Base-by-base conservation (phyloP, 2,329 filamentous ascomycete genomes). In the Ploettnerulaceae sp. region DNA sequence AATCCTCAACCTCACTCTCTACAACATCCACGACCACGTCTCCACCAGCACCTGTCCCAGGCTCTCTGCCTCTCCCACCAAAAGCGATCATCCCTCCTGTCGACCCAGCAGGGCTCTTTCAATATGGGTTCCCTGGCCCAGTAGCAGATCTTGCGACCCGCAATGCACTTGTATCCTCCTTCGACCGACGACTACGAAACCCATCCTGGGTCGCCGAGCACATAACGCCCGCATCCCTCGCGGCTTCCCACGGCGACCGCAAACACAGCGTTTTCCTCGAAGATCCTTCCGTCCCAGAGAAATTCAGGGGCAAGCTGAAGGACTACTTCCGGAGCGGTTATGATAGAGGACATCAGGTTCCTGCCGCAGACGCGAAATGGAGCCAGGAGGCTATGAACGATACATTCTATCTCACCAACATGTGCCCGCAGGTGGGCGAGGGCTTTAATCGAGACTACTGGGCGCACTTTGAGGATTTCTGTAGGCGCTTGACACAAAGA, bases 371-470 rank as follows among this genome's bases (percentile, higher is more conserved):
- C 69, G 88, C 86, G 47, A 95, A 94, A 71, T 98, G 93, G 90
- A 87, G 82, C 53, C 93, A 98, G 69, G 68, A 78, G 26, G 90
- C 93, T 54, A 95, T 98, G 89, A 82, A 98, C 69, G 88, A 87
- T 48, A 98, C 93, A 2, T 98, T 98, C 64, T 84, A 81, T 62
- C 77, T 98, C 46, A 84, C 78, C 64, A 98, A 98, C 71, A 98
- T 98, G 90, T 95, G 90, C 64, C 93, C 93, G 24, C 93, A 98
- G 71, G 93, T 98, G 22, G 93, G 93, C 57, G 89, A 96, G 64
- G 93, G 93, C 49, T 98, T 98, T 76, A 98, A 98, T 71, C 79
- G 93, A 41, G 93, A 98, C 71, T 98, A 98, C 77, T 98, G 93
- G 93, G 86, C 93, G 28, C 93, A 98, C 67, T 90, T 98, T 57